A percentile compares a stretch with the other conserved stretches of the same genome.
Conservation (phyloP, 352 stramenopile species). For the Pythium aphanidermatum region DNA sequence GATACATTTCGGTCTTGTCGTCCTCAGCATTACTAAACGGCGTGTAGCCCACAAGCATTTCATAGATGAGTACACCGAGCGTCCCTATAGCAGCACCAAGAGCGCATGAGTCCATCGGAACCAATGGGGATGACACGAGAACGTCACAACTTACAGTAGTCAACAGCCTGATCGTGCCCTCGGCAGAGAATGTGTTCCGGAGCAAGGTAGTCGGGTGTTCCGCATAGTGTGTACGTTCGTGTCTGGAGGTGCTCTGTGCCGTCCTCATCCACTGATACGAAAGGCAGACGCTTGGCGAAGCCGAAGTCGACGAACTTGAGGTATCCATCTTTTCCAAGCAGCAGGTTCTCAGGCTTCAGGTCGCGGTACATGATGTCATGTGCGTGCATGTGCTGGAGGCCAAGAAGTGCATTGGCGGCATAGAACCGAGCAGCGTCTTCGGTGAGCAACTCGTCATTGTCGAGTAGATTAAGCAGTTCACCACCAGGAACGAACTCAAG, state of each 20-base stretch:
- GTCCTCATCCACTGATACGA: slow-evolving; percentile 80
- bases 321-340: slow-evolving; percentile 83
- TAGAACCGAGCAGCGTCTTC: slow-evolving; percentile 79
- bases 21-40: too few relatives aligned
- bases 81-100: slow-evolving; percentile 83
- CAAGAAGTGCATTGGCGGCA: slow-evolving; percentile 77
- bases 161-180: slow-evolving; percentile 65
- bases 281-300: slow-evolving; percentile 80
- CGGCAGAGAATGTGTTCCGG: slow-evolving; percentile 71
- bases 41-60: slow-evolving; percentile 84
- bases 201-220: slow-evolving; percentile 80
- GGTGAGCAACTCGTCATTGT: slow-evolving; percentile 64
- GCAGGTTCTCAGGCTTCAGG: slow-evolving; percentile 87
- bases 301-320: slow-evolving; percentile 87
- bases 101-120: too few relatives aligned
- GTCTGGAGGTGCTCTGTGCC: too few relatives aligned
- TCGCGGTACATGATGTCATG: slow-evolving; percentile 90
- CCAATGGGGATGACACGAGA: too few relatives aligned
- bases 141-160: too few relatives aligned
- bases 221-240: slow-evolving; percentile 84
- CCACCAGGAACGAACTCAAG: slow-evolving; percentile 89
- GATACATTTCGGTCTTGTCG: slow-evolving; percentile 86
- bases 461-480: slow-evolving; percentile 81
- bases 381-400: slow-evolving; percentile 76
- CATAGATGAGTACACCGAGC: slow-evolving; percentile 80